Base-by-base conservation (phyloP, 495 filamentous ascomycete genomes). In the Monascus purpureus region DNA sequence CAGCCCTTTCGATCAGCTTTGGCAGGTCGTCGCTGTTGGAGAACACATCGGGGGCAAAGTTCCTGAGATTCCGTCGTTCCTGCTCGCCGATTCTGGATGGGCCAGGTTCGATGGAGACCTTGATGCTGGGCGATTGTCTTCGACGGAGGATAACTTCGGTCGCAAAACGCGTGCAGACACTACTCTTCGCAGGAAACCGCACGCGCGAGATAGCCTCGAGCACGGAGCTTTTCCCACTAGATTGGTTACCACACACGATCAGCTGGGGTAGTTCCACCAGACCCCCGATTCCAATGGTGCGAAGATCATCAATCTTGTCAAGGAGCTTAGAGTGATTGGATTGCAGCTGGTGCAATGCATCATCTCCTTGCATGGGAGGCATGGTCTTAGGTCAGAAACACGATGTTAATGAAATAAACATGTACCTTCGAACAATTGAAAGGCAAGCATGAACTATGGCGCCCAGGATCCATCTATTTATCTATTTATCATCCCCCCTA, bases 171-270 rank as follows among this genome's bases (percentile, higher is more conserved):
- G 79, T 83, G 47, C 79, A 82, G 0, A 75, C 43, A 28, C 65
- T 72, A 32, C 70, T 68, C 26, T 76, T 68, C n/a, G 63, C 45
- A 0, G 79, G 75, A 37, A 85, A 84, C 0, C 70, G 68, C 11
- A 82, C 71, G 25, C 73, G 67, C 0, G 77, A 77, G 28, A 88
- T 70, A 0, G 75, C 79, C 50, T 84, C 77, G 0, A 85, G 65
- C 0, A 85, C 75, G 0, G 77, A 84, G 42, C 73, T 79, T 41
- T 84, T 85, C 2, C 80, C 80, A 8, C 70, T 68, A 0, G 73
- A 78, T 38, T 82, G 77, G 43, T 79, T 70, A 1, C 80, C 79
- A 35, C 75, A 75, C n/a, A 84, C 78, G 7, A 83, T 65, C 15
- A 88, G 58, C 36, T 83, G 77, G 0, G 81, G 81, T 0, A 82